These are phyloP conservation scores for Zymoseptoria brevis DNA, from an alignment of 2,329 filamentous ascomycete genomes.

Conservation along the genomic window DNA sequence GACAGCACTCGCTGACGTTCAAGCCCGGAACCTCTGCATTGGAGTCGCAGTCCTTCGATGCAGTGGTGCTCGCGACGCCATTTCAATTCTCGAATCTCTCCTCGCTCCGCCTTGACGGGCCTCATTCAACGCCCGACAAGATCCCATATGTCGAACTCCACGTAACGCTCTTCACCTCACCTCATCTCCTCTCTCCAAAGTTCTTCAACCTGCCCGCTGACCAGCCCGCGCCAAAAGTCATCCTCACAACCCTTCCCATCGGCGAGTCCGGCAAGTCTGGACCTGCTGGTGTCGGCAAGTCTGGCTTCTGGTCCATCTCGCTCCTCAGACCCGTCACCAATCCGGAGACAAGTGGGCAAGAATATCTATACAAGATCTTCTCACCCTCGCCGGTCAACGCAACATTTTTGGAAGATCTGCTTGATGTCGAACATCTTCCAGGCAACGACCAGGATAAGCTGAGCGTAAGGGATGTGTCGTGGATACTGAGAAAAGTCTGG, in stretches of 20 bases:
- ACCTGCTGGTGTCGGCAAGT: conserved; percentile 56
- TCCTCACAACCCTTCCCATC: conserved; percentile 72
- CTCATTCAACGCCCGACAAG: conserved; percentile 53
- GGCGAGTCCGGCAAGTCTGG: conserved; percentile 44
- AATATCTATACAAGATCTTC: conserved; percentile 62
- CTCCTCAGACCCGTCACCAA: conserved; percentile 59
- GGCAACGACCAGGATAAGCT: conserved; percentile 23
- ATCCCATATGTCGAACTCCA: conserved; percentile 84
- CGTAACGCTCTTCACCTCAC: conserved; percentile 81
- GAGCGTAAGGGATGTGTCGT: conserved; percentile 50
- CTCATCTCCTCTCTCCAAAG: conserved; percentile 58
- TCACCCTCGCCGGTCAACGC: conserved; percentile 44
- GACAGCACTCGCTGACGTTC: conserved; percentile 39
- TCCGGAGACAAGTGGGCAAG: conserved; percentile 25
- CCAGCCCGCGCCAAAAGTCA: conserved; percentile 57
- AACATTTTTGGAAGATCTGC: conserved; percentile 41
- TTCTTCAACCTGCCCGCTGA: conserved; percentile 62
- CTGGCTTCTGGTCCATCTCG: conserved; percentile 80
- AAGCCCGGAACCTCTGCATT: conserved; percentile 15
- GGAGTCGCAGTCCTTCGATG: conserved; percentile 33
- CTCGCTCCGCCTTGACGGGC: conserved; percentile 30
- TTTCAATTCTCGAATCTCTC: conserved; percentile 70
- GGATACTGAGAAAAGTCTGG: conserved; percentile 72
- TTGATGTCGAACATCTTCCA: conserved; percentile 29
- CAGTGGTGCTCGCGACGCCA: conserved; percentile 71